Conservation (phyloP, 257 asterid genomes). For the Jacaranda copaia region DNA sequence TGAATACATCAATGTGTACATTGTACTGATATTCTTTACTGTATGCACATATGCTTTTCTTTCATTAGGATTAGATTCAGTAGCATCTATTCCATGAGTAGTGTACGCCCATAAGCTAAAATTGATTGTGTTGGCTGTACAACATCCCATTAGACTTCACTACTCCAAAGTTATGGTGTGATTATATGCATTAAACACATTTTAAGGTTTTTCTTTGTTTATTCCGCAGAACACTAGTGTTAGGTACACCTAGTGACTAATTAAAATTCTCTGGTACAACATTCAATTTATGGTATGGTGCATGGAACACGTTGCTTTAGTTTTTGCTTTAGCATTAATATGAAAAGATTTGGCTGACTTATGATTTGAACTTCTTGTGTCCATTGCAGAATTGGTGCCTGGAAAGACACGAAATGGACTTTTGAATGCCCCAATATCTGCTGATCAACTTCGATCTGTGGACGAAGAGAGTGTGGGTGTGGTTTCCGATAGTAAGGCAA, state of each 20-base stretch:
- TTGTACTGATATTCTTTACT: not conserved
- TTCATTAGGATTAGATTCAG: not conserved
- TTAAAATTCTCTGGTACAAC: slow-evolving; percentile 23
- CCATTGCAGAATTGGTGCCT: slow-evolving; percentile 49
- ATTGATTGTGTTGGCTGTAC: not conserved
- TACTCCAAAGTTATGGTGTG: not conserved
- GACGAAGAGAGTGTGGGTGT: slow-evolving; percentile 44
- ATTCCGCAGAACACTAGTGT: slow-evolving; percentile 1
- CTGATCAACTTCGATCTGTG: slow-evolving; percentile 47
- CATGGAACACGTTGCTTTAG: not conserved
- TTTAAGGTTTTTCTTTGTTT: not conserved
- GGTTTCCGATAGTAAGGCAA: slow-evolving; percentile 46
- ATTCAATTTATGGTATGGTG: not conserved
- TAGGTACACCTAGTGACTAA: not conserved
- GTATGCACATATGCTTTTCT: slow-evolving; percentile 19
- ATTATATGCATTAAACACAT: slow-evolving; percentile 1
- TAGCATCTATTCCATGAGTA: not conserved
- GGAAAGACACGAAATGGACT: slow-evolving; percentile 50
- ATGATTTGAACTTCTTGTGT: slow-evolving; percentile 25
- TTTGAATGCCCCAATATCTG: slow-evolving; percentile 47
- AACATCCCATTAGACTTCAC: slow-evolving; percentile 10
- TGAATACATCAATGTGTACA: not conserved
- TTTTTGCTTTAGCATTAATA: not conserved
- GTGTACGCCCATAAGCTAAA: slow-evolving; percentile 14
- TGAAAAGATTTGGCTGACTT: slow-evolving; percentile 3